phyloP scores from a whole-genome alignment of 768 basidiomycete species.

The Dictyophora rubrovolvata region DNA sequence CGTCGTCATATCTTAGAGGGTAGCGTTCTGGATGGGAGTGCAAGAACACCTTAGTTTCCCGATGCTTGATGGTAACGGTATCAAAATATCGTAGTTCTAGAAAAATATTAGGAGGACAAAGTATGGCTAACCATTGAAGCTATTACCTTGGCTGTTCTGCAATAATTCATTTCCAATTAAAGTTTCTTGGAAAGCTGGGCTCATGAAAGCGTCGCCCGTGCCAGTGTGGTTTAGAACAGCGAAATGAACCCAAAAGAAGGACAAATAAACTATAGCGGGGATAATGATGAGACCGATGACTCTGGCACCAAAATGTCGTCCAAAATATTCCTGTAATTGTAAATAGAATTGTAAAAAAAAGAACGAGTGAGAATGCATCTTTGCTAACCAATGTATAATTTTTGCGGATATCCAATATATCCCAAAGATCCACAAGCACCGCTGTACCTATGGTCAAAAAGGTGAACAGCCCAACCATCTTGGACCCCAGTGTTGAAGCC shows the following conservation, averaged over 20 bases:
- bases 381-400: slow-evolving; percentile 62
- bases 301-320: slow-evolving; percentile 80
- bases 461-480: slow-evolving; percentile 93
- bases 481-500: slow-evolving; percentile 94
- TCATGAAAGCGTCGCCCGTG: slow-evolving; percentile 94
- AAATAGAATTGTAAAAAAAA: background rate
- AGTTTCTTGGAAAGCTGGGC: slow-evolving; percentile 95
- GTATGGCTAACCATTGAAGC: background rate
- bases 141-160: slow-evolving; percentile 79
- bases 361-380: background rate
- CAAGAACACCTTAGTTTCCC: slow-evolving; percentile 85
- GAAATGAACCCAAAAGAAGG: slow-evolving; percentile 96
- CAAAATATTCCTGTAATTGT: slow-evolving; percentile 89
- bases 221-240: slow-evolving; percentile 80
- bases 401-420: slow-evolving; percentile 75
- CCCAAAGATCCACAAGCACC: slow-evolving; percentile 91
- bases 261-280: slow-evolving; percentile 86
- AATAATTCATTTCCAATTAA: slow-evolving; percentile 85
- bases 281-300: slow-evolving; percentile 75
- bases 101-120: slow-evolving; percentile 1
- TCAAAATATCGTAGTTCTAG: slow-evolving; percentile 92
- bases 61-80: slow-evolving; percentile 77
- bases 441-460: slow-evolving; percentile 84
- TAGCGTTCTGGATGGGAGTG: slow-evolving; percentile 91
- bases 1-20: slow-evolving; percentile 90